Percentiles rank a stretch among this genome's conserved stretches.
Evolutionary conservation across 78 protist species (phyloP).

Genomic region (Chrysochromulina tobinii): DNA sequence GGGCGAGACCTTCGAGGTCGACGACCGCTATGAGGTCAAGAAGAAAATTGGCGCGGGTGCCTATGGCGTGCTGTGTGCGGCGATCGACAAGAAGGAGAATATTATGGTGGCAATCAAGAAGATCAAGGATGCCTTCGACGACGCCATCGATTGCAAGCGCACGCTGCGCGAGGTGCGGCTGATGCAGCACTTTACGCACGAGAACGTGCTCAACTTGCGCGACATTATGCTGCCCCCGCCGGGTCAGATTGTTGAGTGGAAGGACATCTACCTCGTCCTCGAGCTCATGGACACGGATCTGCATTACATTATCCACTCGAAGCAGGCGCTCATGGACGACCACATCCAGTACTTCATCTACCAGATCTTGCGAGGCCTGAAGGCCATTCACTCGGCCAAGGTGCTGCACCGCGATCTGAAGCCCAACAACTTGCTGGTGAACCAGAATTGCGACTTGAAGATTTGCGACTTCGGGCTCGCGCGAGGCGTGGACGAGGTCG

Average conservation of each 20-base stretch:
- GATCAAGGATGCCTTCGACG: conserved; percentile 84
- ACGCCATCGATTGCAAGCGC: conserved; percentile 88
- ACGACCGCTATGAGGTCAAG: neutral
- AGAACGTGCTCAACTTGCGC: conserved; percentile 55
- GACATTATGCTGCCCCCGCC: conserved; percentile 38
- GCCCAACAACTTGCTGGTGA: conserved; percentile 95
- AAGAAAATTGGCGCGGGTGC: conserved; percentile 9
- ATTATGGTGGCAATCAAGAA: conserved; percentile 92
- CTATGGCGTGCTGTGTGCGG: conserved; percentile 11
- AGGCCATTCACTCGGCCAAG: conserved; percentile 93
- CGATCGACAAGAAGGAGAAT: conserved; percentile 30
- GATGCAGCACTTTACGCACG: conserved; percentile 76
- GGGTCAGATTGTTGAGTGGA: conserved; percentile 8
- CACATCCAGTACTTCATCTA: conserved; percentile 94
- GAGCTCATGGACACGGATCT: conserved; percentile 97
- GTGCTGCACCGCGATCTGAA: conserved; percentile 78
- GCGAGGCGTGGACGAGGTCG: neutral
- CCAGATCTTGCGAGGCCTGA: conserved; percentile 65
- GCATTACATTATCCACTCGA: conserved; percentile 82
- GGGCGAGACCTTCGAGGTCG: conserved; percentile 20
- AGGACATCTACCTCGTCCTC: conserved; percentile 64
- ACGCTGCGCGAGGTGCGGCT: conserved; percentile 95
- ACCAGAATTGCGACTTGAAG: conserved; percentile 91
- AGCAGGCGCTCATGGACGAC: conserved; percentile 89
- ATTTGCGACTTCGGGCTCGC: conserved; percentile 37